Evolutionary conservation across 169 alveolate genomes (phyloP), one percentile per base, ranked within the genome.

Genomic region (Plasmodium adleri): DNA sequence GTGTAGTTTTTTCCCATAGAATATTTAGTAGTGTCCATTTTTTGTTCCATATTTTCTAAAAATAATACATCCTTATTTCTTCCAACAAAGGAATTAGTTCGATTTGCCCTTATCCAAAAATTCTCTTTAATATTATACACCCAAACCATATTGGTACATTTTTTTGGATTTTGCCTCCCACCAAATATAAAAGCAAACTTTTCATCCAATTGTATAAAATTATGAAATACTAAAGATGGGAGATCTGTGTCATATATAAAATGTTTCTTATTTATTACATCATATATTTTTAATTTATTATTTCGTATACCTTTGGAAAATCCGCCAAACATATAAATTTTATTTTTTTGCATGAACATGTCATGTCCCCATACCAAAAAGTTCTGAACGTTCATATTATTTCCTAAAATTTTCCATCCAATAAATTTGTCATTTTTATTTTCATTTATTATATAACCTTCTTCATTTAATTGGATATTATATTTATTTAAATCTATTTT

Each of bases 341-440:
- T 80, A 45, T 63, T 72, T 72, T 80, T 60, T 10, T 54, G 50
- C 49, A 83, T 83, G 52, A 83, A 83, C 85, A 83, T 83, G 49
- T 83, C 91, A 54, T 83, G 91, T 3, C 91, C 91, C 91, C 91
- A 83, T 13, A 67, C 83, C 60, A 83, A 83, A 50, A 83, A 54
- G 22, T 83, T 83, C 6, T 83, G 85, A 7, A 83, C 54, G 32
- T 83, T 62, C 26, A 12, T 15, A 24, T 54, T 72, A 68, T 9
- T 68, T 1, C 74, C 9, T 15, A 83, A 49, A 59, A 83, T 49
- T 45, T 68, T 68, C 80, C 91, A 83, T 32, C 70, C 13, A 26
- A 83, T 10, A 39, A 50, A 20, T 43, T 47, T 39, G 15, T 70
- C 39, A 22, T 70, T 26, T 7, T 17, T 13, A 24, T 56, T 15